Percentiles rank a stretch among this genome's conserved stretches.
These are phyloP conservation scores for Cytospora schulzeri DNA, from an alignment of 2,329 filamentous ascomycete species.

Conservation along the genomic window DNA sequence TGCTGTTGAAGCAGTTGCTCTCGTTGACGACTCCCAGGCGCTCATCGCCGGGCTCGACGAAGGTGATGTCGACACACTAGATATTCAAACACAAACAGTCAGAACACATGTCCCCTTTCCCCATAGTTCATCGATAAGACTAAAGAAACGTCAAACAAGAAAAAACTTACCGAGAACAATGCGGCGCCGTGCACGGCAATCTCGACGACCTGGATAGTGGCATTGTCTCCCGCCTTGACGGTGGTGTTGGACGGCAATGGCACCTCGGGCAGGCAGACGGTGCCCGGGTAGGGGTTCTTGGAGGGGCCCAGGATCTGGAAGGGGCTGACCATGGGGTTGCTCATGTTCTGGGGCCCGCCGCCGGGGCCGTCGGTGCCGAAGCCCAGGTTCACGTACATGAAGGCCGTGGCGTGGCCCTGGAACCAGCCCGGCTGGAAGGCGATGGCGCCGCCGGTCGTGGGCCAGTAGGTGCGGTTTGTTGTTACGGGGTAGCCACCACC, in stretches of 20 bases:
- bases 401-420: constrained; percentile 78
- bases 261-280: constrained; percentile 87
- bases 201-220: constrained; percentile 88
- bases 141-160: background rate
- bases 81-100: constrained; percentile 10
- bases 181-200: constrained; percentile 80
- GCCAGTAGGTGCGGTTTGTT: constrained; percentile 89
- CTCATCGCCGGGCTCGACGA: constrained; percentile 73
- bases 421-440: constrained; percentile 96
- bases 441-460: constrained; percentile 81
- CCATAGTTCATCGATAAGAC: background rate
- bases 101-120: background rate
- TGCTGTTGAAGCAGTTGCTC: constrained; percentile 88
- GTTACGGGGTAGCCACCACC: constrained; percentile 81
- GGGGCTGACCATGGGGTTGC: constrained; percentile 74
- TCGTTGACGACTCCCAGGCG: constrained; percentile 71
- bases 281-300: constrained; percentile 83
- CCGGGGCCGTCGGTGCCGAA: constrained; percentile 69
- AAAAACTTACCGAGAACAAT: constrained; percentile 70
- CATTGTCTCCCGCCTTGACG: constrained; percentile 80
- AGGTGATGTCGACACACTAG: constrained; percentile 93
- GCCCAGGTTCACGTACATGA: constrained; percentile 90
- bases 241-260: constrained; percentile 73
- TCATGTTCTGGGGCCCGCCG: constrained; percentile 79
- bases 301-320: constrained; percentile 83